phyloP scores from a whole-genome alignment of 306 rosid species.

The Dalbergia cochinchinensis region DNA sequence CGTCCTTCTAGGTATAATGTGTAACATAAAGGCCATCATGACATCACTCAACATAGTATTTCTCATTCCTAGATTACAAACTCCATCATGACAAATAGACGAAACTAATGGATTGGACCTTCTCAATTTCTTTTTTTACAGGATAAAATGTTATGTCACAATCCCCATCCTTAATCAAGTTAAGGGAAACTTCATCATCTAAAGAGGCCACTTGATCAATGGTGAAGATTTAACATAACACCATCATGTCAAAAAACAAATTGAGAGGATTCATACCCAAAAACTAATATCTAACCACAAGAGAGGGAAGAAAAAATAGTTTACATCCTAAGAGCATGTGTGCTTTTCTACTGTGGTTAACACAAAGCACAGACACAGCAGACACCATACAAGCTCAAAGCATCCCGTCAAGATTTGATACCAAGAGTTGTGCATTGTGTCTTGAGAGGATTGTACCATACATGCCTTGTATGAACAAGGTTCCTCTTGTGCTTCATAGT shows the following conservation, averaged over 20 bases:
- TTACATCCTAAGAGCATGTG: constrained; percentile 3
- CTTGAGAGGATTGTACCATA: background rate
- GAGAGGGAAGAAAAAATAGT: background rate
- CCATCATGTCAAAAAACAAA: too few relatives aligned
- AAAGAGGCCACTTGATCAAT: too few relatives aligned
- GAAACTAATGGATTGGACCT: background rate
- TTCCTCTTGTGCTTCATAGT: constrained; percentile 10
- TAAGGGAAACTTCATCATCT: too few relatives aligned
- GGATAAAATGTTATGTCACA: too few relatives aligned
- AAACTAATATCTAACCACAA: background rate
- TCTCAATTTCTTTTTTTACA: too few relatives aligned
- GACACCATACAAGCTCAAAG: constrained; percentile 1
- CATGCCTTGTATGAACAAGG: constrained; percentile 28
- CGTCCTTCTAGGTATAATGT: background rate
- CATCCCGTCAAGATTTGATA: background rate
- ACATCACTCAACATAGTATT: background rate
- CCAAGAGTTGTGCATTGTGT: constrained; percentile 7
- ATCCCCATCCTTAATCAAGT: too few relatives aligned
- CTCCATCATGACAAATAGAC: background rate
- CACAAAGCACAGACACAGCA: background rate
- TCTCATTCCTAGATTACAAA: background rate
- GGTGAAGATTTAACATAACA: too few relatives aligned
- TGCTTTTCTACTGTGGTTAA: constrained; percentile 18
- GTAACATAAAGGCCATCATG: background rate
- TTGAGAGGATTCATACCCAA: too few relatives aligned